These are phyloP conservation scores for Trichothecium roseum DNA, from an alignment of 2,329 filamentous ascomycete genomes.

Conservation along the genomic window DNA sequence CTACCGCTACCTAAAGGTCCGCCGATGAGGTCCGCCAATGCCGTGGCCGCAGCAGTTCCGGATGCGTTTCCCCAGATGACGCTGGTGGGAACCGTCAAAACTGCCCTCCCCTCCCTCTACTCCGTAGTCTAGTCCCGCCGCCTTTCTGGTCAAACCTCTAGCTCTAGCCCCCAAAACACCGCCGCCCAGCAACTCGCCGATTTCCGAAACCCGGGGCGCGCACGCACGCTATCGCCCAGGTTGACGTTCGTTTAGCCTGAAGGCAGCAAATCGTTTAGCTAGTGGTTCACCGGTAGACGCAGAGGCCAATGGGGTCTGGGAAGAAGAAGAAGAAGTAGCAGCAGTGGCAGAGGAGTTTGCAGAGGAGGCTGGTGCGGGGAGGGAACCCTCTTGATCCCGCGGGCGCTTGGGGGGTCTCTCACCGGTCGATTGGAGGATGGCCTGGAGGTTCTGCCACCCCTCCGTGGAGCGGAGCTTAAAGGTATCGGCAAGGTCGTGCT, in stretches of 20 bases:
- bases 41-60: too few species aligned
- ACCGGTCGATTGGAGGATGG: slow-evolving; percentile 94
- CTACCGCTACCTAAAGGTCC: too few species aligned
- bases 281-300: slow-evolving; percentile 36
- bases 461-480: slow-evolving; percentile 76
- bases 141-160: too few species aligned
- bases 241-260: slow-evolving; percentile 44
- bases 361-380: slow-evolving; percentile 11
- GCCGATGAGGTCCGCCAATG: too few species aligned
- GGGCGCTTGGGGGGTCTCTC: slow-evolving; percentile 79
- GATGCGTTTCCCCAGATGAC: too few species aligned
- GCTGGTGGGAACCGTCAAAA: too few species aligned
- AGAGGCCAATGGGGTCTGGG: slow-evolving; percentile 15
- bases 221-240: too few species aligned
- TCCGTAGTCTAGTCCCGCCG: too few species aligned
- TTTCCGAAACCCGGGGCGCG: too few species aligned
- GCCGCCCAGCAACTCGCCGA: too few species aligned
- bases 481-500: slow-evolving; percentile 69
- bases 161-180: too few species aligned
- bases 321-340: slow-evolving; percentile 12
- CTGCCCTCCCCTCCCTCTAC: too few species aligned
- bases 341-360: slow-evolving; percentile 5
- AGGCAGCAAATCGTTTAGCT: slow-evolving; percentile 57
- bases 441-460: slow-evolving; percentile 89
- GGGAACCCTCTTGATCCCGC: slow-evolving; percentile 27